phyloP scores from a whole-genome alignment of 768 basidiomycete genomes.

The Termitomyces sp. region DNA sequence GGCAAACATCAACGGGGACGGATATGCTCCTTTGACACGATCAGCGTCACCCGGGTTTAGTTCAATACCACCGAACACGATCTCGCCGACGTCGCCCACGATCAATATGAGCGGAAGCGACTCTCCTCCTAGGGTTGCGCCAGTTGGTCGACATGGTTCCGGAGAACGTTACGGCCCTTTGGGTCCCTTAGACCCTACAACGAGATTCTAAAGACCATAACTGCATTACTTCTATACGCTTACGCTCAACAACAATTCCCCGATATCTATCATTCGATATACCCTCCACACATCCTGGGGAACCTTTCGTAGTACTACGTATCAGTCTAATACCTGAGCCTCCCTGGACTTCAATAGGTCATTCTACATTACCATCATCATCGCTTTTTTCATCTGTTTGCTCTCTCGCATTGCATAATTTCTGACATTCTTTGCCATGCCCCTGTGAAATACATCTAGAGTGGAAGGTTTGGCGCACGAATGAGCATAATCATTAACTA shows the following conservation, averaged over 20 bases:
- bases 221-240: conserved; percentile 16
- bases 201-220: conserved; percentile 35
- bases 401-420: conserved; percentile 15
- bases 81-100: conserved; percentile 37
- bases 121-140: conserved; percentile 10
- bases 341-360: conserved; percentile 10
- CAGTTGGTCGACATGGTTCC: conserved; percentile 19
- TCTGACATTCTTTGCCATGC: conserved; percentile 7
- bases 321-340: conserved; percentile 28
- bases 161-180: conserved; percentile 46
- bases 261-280: conserved; percentile 32
- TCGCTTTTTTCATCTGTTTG: conserved; percentile 6
- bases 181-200: conserved; percentile 57
- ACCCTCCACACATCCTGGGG: conserved; percentile 28
- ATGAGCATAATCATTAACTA: too few relatives aligned
- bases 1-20: conserved; percentile 37
- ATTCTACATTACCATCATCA: conserved; percentile 10
- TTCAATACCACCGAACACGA: conserved; percentile 22
- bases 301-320: conserved; percentile 15
- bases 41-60: conserved; percentile 38
- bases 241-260: conserved; percentile 17
- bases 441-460: conserved; percentile 14
- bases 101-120: conserved; percentile 20
- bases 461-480: background rate
- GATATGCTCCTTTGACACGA: conserved; percentile 51